Percentiles rank a stretch among this genome's conserved stretches.
Evolutionary conservation across 83 land plant species (phyloP).

Genomic region (Larix sibirica): DNA sequence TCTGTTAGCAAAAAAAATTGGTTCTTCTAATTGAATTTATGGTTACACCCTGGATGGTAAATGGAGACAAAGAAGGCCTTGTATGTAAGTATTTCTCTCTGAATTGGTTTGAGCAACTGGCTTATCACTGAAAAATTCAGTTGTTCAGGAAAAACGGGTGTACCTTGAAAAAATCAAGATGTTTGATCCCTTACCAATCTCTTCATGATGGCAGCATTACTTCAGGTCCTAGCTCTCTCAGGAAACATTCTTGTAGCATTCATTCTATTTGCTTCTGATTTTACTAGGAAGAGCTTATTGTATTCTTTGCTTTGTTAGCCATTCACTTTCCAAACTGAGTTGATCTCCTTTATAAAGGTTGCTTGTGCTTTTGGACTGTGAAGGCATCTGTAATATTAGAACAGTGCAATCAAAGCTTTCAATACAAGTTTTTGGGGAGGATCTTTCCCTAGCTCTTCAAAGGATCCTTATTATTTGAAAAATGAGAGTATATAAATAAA

Average conservation of each 20-base stretch:
- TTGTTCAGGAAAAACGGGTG: conserved; percentile 1
- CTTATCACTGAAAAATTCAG: neutral
- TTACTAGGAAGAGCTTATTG: neutral
- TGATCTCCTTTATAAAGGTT: neutral
- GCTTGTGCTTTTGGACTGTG: neutral
- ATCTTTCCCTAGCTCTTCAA: neutral
- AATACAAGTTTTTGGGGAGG: conserved; percentile 3
- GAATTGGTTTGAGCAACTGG: neutral
- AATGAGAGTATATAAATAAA: neutral
- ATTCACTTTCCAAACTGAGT: conserved; percentile 2
- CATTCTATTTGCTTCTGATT: neutral
- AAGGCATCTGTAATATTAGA: conserved; percentile 8
- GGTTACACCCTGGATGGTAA: neutral
- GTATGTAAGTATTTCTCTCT: neutral
- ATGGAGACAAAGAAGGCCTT: conserved; percentile 9
- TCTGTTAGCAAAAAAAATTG: neutral
- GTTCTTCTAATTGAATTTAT: neutral
- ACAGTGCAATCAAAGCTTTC: neutral
- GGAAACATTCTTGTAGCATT: neutral
- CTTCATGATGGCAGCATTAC: neutral
- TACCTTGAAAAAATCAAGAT: conserved; percentile 1
- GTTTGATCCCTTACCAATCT: neutral
- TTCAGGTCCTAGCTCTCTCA: neutral
- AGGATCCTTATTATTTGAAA: neutral
- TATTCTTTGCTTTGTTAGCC: neutral